Base-by-base conservation (phyloP, 2,329 filamentous ascomycete genomes). In the Penicillium sp. region DNA sequence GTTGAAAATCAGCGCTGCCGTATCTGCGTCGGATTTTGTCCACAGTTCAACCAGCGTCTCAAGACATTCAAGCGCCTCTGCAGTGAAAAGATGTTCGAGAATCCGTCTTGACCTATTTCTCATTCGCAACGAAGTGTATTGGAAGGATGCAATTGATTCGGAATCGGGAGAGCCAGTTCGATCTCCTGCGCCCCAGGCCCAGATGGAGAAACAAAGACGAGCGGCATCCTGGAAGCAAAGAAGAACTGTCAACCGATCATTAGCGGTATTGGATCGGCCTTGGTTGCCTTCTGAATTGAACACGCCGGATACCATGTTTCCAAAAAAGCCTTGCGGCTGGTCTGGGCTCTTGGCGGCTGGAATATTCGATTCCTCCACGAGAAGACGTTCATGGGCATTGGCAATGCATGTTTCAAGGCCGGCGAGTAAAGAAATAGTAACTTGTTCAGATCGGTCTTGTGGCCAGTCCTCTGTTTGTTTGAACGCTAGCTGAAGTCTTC, bases 151-250 rank as follows among this genome's bases (percentile, higher is more conserved):
- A 5, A 82, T 82, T 16, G 89, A 93, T 29, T 83, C 82, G 1
- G 79, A 70, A 69, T 96, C 90, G 54, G 89, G 85, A 23, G 78
- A 59, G 19, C 67, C 67, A 48, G 59, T 67, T 48, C 68, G 67
- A 58, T 72, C 81, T 77, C 66, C 88, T 6, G 90, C 84, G 14
- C 84, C 91, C 93, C 95, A 99, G 0, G 91, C 90, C 95, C 96
- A 99, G 52, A 99, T 96, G 13, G 83, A 86, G 71, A 96, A 96
- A 74, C 93, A 96, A 50, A 96, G 90, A 25, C 92, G 87, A 57
- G 98, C 91, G 1, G 93, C 92, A 72, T 99, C 96, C 73, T 98
- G 93, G 71, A 99, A 96, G 11, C 93, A 96, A n/a, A 99, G 81
- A 44, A 97, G 82, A 21, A 99, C 93, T 0, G 95, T 98, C 23